A percentile compares a stretch with the other conserved stretches of the same genome.
These are phyloP conservation scores for Fusarium illudens DNA, from an alignment of 2,329 filamentous ascomycete genomes.

Conservation along the genomic window DNA sequence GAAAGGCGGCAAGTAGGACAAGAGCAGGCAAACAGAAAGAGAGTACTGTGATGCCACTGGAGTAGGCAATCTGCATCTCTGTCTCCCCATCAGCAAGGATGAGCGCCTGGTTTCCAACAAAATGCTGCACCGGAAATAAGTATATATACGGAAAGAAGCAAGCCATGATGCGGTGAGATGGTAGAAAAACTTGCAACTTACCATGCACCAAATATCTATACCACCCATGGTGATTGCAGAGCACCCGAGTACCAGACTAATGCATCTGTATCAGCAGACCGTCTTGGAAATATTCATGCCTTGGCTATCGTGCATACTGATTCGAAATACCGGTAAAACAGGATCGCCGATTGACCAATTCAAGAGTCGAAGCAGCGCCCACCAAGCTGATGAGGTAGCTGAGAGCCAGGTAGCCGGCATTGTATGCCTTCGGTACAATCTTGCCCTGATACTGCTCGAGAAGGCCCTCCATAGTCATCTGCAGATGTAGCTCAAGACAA, in stretches of 20 bases:
- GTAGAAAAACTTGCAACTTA: conserved; percentile 44
- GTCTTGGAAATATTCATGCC: too few relatives aligned
- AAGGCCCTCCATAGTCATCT: conserved; percentile 39
- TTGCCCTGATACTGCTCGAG: conserved; percentile 52
- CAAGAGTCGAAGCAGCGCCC: conserved; percentile 79
- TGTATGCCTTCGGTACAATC: conserved; percentile 58
- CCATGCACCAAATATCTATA: conserved; percentile 76
- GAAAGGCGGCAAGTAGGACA: conserved; percentile 77
- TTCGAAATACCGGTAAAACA: conserved; percentile 73
- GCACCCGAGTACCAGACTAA: conserved; percentile 67
- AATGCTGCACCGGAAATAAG: too few relatives aligned
- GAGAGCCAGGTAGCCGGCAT: conserved; percentile 70
- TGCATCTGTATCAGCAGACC: too few relatives aligned
- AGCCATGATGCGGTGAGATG: conserved; percentile 73
- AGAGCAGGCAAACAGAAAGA: conserved; percentile 82
- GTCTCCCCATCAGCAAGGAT: conserved; percentile 68
- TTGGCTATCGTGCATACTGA: conserved; percentile 68
- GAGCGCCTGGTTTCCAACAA: conserved; percentile 82
- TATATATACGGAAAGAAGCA: conserved; percentile 82
- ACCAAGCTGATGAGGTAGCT: conserved; percentile 80
- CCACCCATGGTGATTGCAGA: conserved; percentile 76
- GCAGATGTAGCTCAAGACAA: not conserved
- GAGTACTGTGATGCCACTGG: conserved; percentile 71
- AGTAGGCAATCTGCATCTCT: conserved; percentile 78
- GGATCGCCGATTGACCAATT: conserved; percentile 79